These are phyloP conservation scores for Tuber borchii DNA, from an alignment of 495 filamentous ascomycete genomes.

Conservation along the genomic window DNA sequence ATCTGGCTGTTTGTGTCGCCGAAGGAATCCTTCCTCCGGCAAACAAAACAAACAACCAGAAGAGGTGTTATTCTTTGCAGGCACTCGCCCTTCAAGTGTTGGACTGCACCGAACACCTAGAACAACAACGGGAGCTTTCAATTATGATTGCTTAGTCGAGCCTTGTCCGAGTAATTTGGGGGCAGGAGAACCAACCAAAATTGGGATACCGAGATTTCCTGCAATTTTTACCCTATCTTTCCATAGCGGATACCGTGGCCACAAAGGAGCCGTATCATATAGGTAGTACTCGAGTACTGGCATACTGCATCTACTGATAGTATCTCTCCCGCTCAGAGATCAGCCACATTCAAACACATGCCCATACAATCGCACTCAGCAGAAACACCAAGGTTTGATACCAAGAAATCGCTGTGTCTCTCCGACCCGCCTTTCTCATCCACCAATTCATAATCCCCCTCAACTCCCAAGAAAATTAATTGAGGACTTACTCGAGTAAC, in stretches of 20 bases:
- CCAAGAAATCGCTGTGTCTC: constrained; percentile 21
- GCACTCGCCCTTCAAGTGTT: neutral
- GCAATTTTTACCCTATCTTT: neutral
- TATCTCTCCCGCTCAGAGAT: neutral
- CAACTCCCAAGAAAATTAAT: constrained; percentile 3
- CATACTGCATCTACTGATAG: neutral
- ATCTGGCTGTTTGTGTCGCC: neutral
- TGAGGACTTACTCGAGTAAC: neutral
- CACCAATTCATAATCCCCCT: neutral
- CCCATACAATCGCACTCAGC: neutral
- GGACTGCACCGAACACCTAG: neutral
- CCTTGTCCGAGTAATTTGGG: neutral
- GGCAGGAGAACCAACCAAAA: neutral
- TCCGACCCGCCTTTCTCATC: constrained; percentile 26
- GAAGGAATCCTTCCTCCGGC: no score
- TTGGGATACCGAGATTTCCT: neutral
- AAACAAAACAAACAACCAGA: neutral
- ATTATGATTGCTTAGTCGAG: neutral
- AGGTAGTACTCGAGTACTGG: no score
- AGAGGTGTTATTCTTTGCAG: neutral
- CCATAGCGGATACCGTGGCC: neutral
- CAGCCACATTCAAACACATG: neutral
- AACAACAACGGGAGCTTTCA: neutral
- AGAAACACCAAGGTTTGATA: neutral
- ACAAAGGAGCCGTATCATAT: neutral